Base-by-base conservation (phyloP, 192 early-diverging fungal genomes). In the Coemansia sp. region DNA sequence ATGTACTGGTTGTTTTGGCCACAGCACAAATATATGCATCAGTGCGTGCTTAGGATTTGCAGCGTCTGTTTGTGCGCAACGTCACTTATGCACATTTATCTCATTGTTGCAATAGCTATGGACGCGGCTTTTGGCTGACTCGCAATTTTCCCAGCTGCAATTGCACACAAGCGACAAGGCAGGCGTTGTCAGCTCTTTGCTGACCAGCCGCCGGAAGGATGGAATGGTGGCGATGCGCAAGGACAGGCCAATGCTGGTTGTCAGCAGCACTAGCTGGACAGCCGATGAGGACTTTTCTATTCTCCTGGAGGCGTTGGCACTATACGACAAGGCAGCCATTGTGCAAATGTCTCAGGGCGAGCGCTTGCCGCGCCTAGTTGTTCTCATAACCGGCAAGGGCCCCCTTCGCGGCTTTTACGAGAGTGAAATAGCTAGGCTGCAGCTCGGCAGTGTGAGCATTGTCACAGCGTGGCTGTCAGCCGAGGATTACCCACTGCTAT, bases 331-430 rank as follows among this genome's bases (percentile, higher is more conserved):
- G 37, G 29, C 14, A 27, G 68, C 64, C 4, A 45, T 66, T 32
- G 45, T 21, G 51, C 59, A 21, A 29, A 67, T 66, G 8, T 53
- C 74, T 1, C 63, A 32, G 4, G 60, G 32, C 46, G 64, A 61
- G 1, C 29, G 23, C 14, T 76, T 83, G 67, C 91, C 90, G 31
- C 73, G 78, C 27, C 66, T 98, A 31, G 71, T 89, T 41, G 87
- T 97, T 76, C 84, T 98, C 6, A 95, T 99, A 38, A 98, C 97
- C 6, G 97, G 97, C 27, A 93, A 94, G 39, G 97, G 97, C 1
- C 94, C 95, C 4, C 79, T 89, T 62, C 90, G 92, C 65, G 82
- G 76, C 23, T 62, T 80, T 19, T 98, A 94, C 66, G 87, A 88
- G 77, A 66, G 78, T n/a, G 68, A 88, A 50, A 90, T 95, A 25